Evolutionary conservation across 768 basidiomycete species (phyloP).

Genomic region (Serendipita indica): DNA sequence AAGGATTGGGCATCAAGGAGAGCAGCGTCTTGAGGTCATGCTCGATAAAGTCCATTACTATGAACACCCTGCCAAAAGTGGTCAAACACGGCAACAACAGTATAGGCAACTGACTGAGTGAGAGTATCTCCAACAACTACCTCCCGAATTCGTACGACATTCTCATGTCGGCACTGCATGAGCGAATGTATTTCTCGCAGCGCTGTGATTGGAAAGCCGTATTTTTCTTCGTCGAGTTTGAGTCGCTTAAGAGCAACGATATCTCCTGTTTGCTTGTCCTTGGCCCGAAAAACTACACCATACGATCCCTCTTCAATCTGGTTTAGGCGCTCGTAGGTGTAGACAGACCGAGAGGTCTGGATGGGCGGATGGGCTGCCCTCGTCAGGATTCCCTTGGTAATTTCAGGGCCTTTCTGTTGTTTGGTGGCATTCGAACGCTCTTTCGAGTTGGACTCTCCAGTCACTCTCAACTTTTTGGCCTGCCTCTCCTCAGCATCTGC

Average conservation of each 20-base stretch:
- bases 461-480: neutral
- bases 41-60: constrained; percentile 99
- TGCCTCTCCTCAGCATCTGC: neutral
- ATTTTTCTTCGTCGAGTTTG: constrained; percentile 96
- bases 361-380: constrained; percentile 67
- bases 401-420: neutral
- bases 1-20: constrained; percentile 88
- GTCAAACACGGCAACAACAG: neutral
- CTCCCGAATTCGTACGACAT: constrained; percentile 93
- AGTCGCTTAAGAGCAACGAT: constrained; percentile 96
- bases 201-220: constrained; percentile 96
- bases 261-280: constrained; percentile 86
- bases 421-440: too few species aligned
- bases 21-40: constrained; percentile 96
- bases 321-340: constrained; percentile 85
- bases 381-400: constrained; percentile 33
- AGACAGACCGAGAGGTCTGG: constrained; percentile 79
- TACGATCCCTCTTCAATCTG: constrained; percentile 99
- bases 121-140: constrained; percentile 97
- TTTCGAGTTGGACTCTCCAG: neutral
- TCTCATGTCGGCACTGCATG: constrained; percentile 87
- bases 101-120: constrained; percentile 71
- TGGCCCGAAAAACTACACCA: constrained; percentile 91
- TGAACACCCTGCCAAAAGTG: constrained; percentile 59
- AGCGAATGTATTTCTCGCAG: constrained; percentile 91